Evolutionary conservation across 805 yeast genomes (phyloP), one percentile per base, ranked within the genome.

Genomic region (Zygoascus biomembranicola): DNA sequence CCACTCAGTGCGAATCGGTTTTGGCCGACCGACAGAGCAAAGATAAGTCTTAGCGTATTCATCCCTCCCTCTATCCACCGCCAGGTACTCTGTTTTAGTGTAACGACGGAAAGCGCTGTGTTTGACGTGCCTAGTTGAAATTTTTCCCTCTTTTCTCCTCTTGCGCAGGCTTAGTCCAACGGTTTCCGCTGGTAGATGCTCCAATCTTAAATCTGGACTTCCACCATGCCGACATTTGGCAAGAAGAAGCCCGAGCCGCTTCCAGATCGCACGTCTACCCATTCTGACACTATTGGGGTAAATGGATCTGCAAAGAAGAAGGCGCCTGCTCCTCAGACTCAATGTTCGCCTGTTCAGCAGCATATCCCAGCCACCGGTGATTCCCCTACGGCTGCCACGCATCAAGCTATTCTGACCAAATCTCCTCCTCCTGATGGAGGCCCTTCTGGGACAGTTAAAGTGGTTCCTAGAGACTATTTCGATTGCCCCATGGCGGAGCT

Each of bases 401-500:
- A 39, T 11, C 43, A 41, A n/a, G 26, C 35, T 16, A 49, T 41
- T n/a, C 32, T 16, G 28, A 23, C 52, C n/a, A 48, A 48, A 37
- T 19, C 32, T 16, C 42, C 47, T 42, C 43, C 51, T 11, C 47
- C 50, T 11, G 11, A 26, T 5, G n/a, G n/a, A 1, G 5, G 20
- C 6, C 43, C 45, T 18, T 11, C 32, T 31, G 32, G 26, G 3
- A n/a, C 51, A 8, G 50, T 52, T 13, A 61, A 54, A 50, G 50
- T 57, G 50, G 68, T 82, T 11, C 85, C 86, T 1, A 51, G 57
- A 13, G 70, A 76, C 52, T 90, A 84, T 68, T 77, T 79, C 58
- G 74, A 80, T 43, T 86, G 95, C 62, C 77, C 87, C 11, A 73
- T 82, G 53, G 80, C 82, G 18, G 94, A 87, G 60, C 69, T 92